Evolutionary conservation across 2,329 filamentous ascomycete species (phyloP).

Genomic region (Diaporthe vexans): DNA sequence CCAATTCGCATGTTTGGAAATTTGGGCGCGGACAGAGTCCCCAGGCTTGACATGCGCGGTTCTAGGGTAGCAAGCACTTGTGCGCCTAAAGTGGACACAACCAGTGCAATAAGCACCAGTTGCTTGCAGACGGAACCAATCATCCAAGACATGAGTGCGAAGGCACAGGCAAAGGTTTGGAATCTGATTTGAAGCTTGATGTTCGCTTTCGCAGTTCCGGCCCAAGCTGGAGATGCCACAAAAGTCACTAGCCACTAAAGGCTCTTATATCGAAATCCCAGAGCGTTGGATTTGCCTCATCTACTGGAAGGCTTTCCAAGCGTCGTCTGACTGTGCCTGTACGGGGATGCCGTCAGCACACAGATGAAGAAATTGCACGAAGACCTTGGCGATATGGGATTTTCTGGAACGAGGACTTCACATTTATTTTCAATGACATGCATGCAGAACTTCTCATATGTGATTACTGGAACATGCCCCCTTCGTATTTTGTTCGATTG

Average conservation of each 20-base stretch:
- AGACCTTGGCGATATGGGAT: not conserved
- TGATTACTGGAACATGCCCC: not conserved
- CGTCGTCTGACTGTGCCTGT: not conserved
- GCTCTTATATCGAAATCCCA: not conserved
- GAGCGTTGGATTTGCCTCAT: not conserved
- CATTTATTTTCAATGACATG: not conserved
- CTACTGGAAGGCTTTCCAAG: not conserved
- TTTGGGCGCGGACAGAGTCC: not conserved
- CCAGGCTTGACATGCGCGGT: not conserved
- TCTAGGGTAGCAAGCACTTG: not conserved
- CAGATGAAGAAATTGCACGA: not conserved
- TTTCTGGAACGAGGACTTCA: not conserved
- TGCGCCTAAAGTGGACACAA: not conserved
- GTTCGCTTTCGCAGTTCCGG: not conserved
- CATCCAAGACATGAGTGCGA: not conserved
- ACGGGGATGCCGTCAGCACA: not conserved
- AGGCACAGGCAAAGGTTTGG: not conserved
- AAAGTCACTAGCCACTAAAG: not conserved
- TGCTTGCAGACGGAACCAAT: not conserved
- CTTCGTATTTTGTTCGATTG: not conserved
- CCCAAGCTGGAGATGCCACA: not conserved
- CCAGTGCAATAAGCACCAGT: not conserved
- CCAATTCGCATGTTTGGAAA: not conserved
- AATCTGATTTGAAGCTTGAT: not conserved
- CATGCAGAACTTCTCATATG: not conserved